Evolutionary conservation across 257 asterid genomes (phyloP).

Genomic region (Solanum peruvianum): DNA sequence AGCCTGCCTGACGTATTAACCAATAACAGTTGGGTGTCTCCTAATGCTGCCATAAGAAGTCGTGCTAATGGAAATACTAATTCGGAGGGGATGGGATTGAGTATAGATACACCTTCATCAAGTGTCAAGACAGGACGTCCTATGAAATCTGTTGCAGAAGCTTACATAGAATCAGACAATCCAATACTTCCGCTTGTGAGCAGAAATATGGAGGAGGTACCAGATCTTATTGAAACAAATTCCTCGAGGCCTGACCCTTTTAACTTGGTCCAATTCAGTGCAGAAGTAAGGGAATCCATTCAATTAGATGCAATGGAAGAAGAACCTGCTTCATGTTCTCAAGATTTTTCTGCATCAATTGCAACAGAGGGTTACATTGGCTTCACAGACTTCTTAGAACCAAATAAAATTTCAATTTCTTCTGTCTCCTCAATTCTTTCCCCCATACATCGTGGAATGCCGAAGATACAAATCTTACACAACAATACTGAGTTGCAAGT

Average conservation of each 20-base stretch:
- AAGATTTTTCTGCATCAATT: conserved; percentile 19
- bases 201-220: conserved; percentile 13
- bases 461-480: conserved; percentile 45
- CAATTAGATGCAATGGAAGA: conserved; percentile 48
- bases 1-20: conserved; percentile 83
- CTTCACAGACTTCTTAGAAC: conserved; percentile 45
- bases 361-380: conserved; percentile 12
- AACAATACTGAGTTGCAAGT: conserved; percentile 40
- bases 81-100: conserved; percentile 14
- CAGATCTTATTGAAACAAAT: conserved; percentile 18
- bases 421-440: conserved; percentile 38
- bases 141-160: background rate
- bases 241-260: conserved; percentile 25
- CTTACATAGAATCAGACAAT: conserved; percentile 22
- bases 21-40: conserved; percentile 81
- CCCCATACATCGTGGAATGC: conserved; percentile 50
- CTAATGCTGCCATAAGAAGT: conserved; percentile 65
- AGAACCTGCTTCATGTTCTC: conserved; percentile 23
- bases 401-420: conserved; percentile 38
- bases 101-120: conserved; percentile 27
- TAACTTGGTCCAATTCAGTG: conserved; percentile 27
- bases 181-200: conserved; percentile 22
- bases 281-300: conserved; percentile 27
- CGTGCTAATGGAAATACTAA: conserved; percentile 10
- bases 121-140: conserved; percentile 17